Conservation (phyloP, 768 basidiomycete genomes). For the Hericium coralloides region DNA sequence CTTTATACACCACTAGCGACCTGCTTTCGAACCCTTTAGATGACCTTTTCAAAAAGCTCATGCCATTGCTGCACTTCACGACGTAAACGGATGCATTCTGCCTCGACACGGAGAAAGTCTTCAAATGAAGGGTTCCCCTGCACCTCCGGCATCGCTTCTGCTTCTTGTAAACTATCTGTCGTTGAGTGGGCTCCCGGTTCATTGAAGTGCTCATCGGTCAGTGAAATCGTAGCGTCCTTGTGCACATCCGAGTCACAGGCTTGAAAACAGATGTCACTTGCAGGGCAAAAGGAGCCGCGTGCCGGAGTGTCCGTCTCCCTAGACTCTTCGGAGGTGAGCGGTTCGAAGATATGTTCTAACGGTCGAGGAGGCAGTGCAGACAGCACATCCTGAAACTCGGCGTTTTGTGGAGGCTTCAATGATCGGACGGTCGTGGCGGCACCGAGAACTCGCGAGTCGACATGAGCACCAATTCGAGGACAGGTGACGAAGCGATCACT, state of each 20-base stretch:
- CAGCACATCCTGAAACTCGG: no score
- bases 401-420: no score
- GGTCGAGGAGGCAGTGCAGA: no score
- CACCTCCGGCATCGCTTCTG: not conserved
- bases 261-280: not conserved
- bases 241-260: not conserved
- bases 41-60: not conserved
- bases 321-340: no score
- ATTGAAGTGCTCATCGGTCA: not conserved
- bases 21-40: not conserved
- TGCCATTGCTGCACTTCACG: not conserved
- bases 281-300: not conserved
- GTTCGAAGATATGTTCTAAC: no score
- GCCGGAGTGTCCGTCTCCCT: no score
- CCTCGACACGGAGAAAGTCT: not conserved
- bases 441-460: no score
- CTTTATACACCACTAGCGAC: no score
- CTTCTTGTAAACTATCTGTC: not conserved
- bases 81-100: not conserved
- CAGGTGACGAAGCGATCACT: no score
- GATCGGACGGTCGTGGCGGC: no score
- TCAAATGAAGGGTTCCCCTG: not conserved
- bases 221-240: not conserved
- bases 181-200: not conserved
- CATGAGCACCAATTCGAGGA: no score